phyloP scores from a whole-genome alignment of 2,329 filamentous ascomycete genomes.

The Fusarium burgessii region DNA sequence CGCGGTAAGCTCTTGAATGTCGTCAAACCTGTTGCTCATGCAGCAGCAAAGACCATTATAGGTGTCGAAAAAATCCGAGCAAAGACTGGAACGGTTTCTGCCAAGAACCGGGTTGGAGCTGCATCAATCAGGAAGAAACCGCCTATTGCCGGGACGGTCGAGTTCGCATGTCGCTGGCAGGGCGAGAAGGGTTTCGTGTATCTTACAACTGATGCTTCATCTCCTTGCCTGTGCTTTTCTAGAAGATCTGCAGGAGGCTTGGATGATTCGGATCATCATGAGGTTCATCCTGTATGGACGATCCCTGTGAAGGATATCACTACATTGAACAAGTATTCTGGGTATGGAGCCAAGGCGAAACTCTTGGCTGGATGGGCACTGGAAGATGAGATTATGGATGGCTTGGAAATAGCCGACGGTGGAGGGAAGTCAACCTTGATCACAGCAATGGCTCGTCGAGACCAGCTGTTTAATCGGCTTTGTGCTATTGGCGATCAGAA shows the following conservation, averaged over 20 bases:
- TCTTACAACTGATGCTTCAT: conserved; percentile 12
- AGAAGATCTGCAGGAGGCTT: background rate
- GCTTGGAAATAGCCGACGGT: conserved; percentile 70
- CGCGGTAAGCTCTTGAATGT: conserved; percentile 63
- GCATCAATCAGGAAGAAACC: background rate
- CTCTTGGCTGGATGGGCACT: conserved; percentile 81
- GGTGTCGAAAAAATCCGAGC: conserved; percentile 76
- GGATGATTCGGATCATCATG: background rate
- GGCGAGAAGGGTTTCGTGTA: conserved; percentile 69
- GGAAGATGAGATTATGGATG: conserved; percentile 76
- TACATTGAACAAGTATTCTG: conserved; percentile 81
- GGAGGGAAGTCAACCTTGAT: conserved; percentile 64
- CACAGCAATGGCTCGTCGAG: conserved; percentile 76
- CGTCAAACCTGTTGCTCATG: conserved; percentile 75
- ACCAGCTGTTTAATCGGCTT: conserved; percentile 82
- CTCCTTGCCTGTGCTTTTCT: conserved; percentile 16
- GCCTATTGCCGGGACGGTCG: conserved; percentile 67
- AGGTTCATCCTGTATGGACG: conserved; percentile 71
- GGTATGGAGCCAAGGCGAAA: conserved; percentile 83
- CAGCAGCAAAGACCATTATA: conserved; percentile 75
- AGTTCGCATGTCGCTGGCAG: conserved; percentile 75
- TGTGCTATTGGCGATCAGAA: conserved; percentile 80
- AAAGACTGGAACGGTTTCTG: conserved; percentile 65
- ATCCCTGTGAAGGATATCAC: conserved; percentile 75
- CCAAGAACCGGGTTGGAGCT: conserved; percentile 69